These are phyloP conservation scores for Lachnellula suecica DNA, from an alignment of 2,329 filamentous ascomycete species.

Conservation along the genomic window DNA sequence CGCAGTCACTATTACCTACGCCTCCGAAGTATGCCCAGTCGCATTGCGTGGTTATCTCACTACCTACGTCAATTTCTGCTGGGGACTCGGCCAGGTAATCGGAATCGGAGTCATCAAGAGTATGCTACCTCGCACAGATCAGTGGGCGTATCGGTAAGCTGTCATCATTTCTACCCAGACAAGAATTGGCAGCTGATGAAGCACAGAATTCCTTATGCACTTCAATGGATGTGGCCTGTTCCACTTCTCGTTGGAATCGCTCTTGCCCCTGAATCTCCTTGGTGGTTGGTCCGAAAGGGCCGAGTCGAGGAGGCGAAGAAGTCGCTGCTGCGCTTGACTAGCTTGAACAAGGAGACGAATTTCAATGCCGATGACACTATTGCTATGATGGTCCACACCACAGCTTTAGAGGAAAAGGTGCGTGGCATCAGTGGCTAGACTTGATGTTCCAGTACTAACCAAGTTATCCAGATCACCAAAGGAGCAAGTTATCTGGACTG, in stretches of 20 bases:
- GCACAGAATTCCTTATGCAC: conserved; percentile 43
- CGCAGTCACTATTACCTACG: conserved; percentile 34
- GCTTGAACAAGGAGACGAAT: conserved; percentile 38
- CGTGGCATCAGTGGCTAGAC: neutral
- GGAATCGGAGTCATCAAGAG: conserved; percentile 49
- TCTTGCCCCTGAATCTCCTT: conserved; percentile 50
- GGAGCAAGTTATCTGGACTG: conserved; percentile 51
- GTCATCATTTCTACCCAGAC: neutral
- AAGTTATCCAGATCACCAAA: conserved; percentile 24
- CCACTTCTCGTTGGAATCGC: conserved; percentile 46
- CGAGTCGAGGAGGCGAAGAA: conserved; percentile 46
- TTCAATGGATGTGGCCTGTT: conserved; percentile 54
- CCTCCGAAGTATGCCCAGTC: conserved; percentile 55
- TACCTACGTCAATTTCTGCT: conserved; percentile 57
- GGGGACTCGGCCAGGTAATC: conserved; percentile 51
- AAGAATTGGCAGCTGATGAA: neutral
- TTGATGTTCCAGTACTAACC: neutral
- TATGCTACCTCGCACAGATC: conserved; percentile 43
- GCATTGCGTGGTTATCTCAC: conserved; percentile 54
- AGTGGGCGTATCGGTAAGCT: conserved; percentile 46
- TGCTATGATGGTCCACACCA: conserved; percentile 57
- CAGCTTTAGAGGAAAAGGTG: conserved; percentile 50
- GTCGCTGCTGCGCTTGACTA: conserved; percentile 30
- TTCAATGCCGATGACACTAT: conserved; percentile 49
- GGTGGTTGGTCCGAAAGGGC: conserved; percentile 49